Evolutionary conservation across 768 basidiomycete genomes (phyloP), one percentile per base, ranked within the genome.

Genomic region (Mycena crocata): DNA sequence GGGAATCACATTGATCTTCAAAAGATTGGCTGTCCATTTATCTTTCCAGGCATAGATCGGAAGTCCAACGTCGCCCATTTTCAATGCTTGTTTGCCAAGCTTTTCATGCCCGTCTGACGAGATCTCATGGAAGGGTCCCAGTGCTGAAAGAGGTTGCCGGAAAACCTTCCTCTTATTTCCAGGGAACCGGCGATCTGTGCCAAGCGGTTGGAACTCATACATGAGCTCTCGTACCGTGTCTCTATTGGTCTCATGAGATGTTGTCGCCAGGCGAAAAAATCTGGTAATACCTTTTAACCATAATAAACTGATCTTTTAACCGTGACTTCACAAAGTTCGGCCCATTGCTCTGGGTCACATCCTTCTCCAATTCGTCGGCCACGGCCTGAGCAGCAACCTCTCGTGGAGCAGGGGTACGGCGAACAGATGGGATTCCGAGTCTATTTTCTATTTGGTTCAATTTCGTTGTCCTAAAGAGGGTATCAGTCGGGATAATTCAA

Each of bases 21-120:
- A 62, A n/a, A 74, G 30, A 6, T 34, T 34, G 17, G 66, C 73
- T 7, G 57, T 70, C 62, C 69, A 76, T 59, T 79, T 76, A 55
- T 78, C 78, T 37, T 69, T 45, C 7, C 5, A 45, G 7, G 5
- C 44, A 14, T 45, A 45, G n/a, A 45, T 45, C 15, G 44, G 44
- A 30, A 80, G 48, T 6, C 72, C 70, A 15, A 80, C 58, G 13
- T 64, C 70, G 21, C 77, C 78, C 74, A 80, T 77, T 34, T 64
- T 44, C 31, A 80, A 60, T 12, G 77, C 76, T 21, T 60, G 68
- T 1, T 51, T 30, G 5, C 62, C 68, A 6, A 78, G 62, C 59
- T 78, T 78, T 40, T 77, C 77, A 56, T 77, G 76, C 9, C 77
- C 75, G 56, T 78, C 77, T 21, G 49, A 62, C 6, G 66, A 52